Evolutionary conservation across 805 yeast genomes (phyloP).

Genomic region (Wickerhamiella lipophila): DNA sequence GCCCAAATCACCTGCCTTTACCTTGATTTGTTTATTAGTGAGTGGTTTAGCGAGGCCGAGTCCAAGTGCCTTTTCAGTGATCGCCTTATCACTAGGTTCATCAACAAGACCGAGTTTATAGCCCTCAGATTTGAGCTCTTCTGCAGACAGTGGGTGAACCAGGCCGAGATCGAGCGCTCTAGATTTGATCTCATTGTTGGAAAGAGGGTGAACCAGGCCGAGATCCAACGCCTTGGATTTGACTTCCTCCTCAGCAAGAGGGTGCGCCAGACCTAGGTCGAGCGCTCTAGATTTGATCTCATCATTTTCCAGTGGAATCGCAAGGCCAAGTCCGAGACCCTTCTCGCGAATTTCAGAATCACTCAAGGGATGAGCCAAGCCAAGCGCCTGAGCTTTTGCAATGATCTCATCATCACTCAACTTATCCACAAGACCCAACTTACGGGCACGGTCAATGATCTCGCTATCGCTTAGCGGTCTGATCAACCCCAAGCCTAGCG

Average conservation of each 20-base stretch:
- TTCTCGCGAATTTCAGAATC: constrained; percentile 10
- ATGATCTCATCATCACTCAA: constrained; percentile 14
- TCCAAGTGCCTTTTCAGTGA: constrained; percentile 20
- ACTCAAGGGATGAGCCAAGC: constrained; percentile 16
- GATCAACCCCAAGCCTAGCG: constrained; percentile 1
- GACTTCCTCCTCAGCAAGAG: constrained; percentile 9
- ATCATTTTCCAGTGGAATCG: constrained; percentile 11
- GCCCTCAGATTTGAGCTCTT: constrained; percentile 7
- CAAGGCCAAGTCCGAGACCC: constrained; percentile 13
- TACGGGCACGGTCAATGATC: constrained; percentile 20
- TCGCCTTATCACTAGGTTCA: constrained; percentile 8
- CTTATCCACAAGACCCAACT: constrained; percentile 17
- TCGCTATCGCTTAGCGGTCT: constrained; percentile 36
- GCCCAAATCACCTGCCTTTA: constrained; percentile 9
- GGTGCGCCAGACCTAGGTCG: constrained; percentile 21
- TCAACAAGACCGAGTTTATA: constrained; percentile 13
- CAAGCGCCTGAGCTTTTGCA: constrained; percentile 16
- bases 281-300: constrained; percentile 16
- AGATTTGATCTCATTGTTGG: constrained; percentile 9
- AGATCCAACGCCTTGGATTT: constrained; percentile 6
- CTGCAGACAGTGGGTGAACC: constrained; percentile 13
- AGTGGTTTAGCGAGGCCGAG: constrained; percentile 15
- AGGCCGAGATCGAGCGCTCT: constrained; percentile 16
- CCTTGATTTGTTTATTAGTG: constrained; percentile 5
- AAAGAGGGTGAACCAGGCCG: constrained; percentile 10